Conservation (phyloP, 768 basidiomycete genomes). For the Guyanaporus albipodus region DNA sequence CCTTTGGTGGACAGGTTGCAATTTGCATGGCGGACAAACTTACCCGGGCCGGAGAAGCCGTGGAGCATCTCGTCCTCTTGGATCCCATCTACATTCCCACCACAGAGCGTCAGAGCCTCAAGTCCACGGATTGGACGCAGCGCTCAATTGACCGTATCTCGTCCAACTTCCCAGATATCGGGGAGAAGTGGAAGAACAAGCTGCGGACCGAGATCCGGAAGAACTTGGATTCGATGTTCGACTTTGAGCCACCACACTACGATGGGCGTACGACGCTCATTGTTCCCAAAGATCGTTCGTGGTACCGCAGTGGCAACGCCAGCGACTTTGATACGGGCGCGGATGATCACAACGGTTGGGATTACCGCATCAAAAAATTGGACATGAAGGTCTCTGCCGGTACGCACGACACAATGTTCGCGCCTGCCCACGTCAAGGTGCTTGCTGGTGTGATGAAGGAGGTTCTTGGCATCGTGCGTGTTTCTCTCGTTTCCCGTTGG, state of each 20-base stretch:
- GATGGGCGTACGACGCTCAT: constrained; percentile 22
- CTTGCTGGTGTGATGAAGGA: constrained; percentile 26
- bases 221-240: constrained; percentile 33
- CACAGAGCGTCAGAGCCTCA: constrained; percentile 25
- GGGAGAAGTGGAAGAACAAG: constrained; percentile 30
- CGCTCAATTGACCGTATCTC: constrained; percentile 30
- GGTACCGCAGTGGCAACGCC: constrained; percentile 29
- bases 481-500: not conserved
- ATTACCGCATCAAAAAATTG: constrained; percentile 23
- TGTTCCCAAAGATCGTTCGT: constrained; percentile 31
- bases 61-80: constrained; percentile 26
- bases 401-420: constrained; percentile 31
- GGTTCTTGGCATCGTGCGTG: constrained; percentile 13
- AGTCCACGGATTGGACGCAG: constrained; percentile 30
- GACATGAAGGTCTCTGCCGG: constrained; percentile 28
- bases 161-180: constrained; percentile 31
- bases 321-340: constrained; percentile 29
- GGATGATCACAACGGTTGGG: constrained; percentile 32
- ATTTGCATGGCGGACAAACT: constrained; percentile 27
- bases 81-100: constrained; percentile 30
- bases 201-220: constrained; percentile 29
- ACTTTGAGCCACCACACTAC: constrained; percentile 28
- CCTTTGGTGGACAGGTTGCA: constrained; percentile 30
- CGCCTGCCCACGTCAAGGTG: constrained; percentile 29
- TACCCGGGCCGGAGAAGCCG: constrained; percentile 19